Evolutionary conservation across 257 asterid genomes (phyloP), one percentile per base, ranked within the genome.

Genomic region (Gentiana straminea): DNA sequence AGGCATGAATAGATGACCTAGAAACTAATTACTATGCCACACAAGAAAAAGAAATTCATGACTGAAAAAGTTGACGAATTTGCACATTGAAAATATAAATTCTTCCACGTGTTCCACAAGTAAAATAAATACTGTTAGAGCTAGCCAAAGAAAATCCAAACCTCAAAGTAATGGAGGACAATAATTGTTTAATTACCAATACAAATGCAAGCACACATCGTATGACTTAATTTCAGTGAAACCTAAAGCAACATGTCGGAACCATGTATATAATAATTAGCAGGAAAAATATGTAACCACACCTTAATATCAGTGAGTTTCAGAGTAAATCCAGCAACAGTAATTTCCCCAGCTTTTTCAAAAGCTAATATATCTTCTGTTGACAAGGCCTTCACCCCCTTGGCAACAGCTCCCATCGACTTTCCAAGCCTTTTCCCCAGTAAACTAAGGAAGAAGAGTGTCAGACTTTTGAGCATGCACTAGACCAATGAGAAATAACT

Each of bases 381-480:
- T 52, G 86, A 60, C 97, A 92, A 76, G 4, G 83, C 77, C 66
- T 92, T 92, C 55, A 92, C 95, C 61, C 60, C 80, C 69, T 83
- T 86, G 7, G 94, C 79, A 33, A 92, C 89, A 46, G 61, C 73
- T 55, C 89, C 91, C 97, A 92, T 88, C 33, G 97, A 88, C 73
- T 80, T 88, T 35, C 99, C 99, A 5, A 92, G 90, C 72, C 70
- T 82, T 79, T 79, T 92, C 48, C 99, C 99, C 4, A 88, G 75
- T 3, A 70, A 81, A 60, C 94, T 88, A 61, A 52, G 57, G 60
- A 32, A 74, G 49, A 15, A 56, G n/a, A 45, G 4, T 61, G 57
- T 55, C 35, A 32, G 48, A 51, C 37, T 41, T 41, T 41, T 41
- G 7, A 41, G 11, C 41, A 32, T 11, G 43, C 2, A 32, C 43